Evolutionary conservation across 345 rosid species (phyloP), one percentile per base, ranked within the genome.

Genomic region (Lepidium aucheri): DNA sequence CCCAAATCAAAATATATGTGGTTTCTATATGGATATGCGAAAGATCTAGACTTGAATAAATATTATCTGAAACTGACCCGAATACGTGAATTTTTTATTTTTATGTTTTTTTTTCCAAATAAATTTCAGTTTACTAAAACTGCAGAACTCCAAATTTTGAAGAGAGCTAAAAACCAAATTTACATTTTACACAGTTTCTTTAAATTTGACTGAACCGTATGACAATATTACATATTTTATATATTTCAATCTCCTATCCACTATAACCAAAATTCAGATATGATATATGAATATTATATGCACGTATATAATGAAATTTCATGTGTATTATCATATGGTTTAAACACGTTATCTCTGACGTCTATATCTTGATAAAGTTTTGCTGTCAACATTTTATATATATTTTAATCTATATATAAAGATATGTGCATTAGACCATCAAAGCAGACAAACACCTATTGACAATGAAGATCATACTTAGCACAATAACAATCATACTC

Each of bases 391-490:
- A 28, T 28, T 28, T 2, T 20, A 4, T 35, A 42, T 45, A 32
- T 34, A 30, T 26, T 24, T 24, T 24, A 24, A 15, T 45, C 2
- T 1, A 24, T 26, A 26, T 4, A 28, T 28, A 28, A 5, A 28
- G 32, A 28, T 28, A 6, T 28, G 32, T 28, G 2, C 34, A 50
- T 9, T 20, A 43, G 52, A 33, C 20, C 15, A 43, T 58, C 56
- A 47, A 36, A 28, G 42, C 60, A 42, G 38, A 51, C 40, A 53
- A 24, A 59, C 43, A 42, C 34, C 5, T 5, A 67, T 13, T 51
- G 3, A 65, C 52, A 54, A 65, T 73, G 78, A 60, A 54, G 65
- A 60, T 67, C 10, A 17, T 6, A 46, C 44, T 58, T 53, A 45
- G 56, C 20, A 55, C 1, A 28, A 6, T 53, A 30, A 8, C 57